These are phyloP conservation scores for Galerina sulciceps DNA, from an alignment of 768 basidiomycete genomes.

Conservation along the genomic window DNA sequence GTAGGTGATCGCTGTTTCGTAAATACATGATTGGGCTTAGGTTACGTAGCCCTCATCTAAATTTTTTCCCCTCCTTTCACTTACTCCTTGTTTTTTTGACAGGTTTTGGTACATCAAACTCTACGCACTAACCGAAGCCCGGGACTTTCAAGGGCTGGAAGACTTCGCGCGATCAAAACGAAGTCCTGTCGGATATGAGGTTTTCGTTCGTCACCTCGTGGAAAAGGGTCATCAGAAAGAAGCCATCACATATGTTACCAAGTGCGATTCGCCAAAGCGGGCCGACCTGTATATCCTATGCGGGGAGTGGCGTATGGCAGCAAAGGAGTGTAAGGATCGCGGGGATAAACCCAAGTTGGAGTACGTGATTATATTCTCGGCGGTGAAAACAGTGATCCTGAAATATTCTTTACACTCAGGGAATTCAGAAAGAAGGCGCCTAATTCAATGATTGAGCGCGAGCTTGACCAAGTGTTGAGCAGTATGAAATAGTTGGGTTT, in stretches of 20 bases:
- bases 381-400: slow-evolving; percentile 2
- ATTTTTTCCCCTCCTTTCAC: background rate
- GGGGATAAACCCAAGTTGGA: slow-evolving; percentile 84
- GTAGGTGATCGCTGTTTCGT: slow-evolving; percentile 42
- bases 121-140: slow-evolving; percentile 73
- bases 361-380: slow-evolving; percentile 52
- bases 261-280: slow-evolving; percentile 83
- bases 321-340: slow-evolving; percentile 87
- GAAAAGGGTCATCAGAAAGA: slow-evolving; percentile 76
- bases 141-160: slow-evolving; percentile 89
- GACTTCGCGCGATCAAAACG: slow-evolving; percentile 84
- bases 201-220: slow-evolving; percentile 82
- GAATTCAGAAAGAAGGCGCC: slow-evolving; percentile 76
- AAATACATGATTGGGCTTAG: too few relatives aligned
- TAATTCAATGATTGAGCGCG: slow-evolving; percentile 79
- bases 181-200: slow-evolving; percentile 95
- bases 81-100: background rate
- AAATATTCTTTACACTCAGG: slow-evolving; percentile 39
- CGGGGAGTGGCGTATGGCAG: slow-evolving; percentile 89
- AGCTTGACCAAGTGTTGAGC: slow-evolving; percentile 67
- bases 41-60: background rate
- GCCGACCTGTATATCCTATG: slow-evolving; percentile 90
- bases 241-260: slow-evolving; percentile 76
- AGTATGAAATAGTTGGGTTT: slow-evolving; percentile 61
- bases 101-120: slow-evolving; percentile 97